Evolutionary conservation across 2,329 filamentous ascomycete genomes (phyloP).

Genomic region (Neofusicoccum sp.): DNA sequence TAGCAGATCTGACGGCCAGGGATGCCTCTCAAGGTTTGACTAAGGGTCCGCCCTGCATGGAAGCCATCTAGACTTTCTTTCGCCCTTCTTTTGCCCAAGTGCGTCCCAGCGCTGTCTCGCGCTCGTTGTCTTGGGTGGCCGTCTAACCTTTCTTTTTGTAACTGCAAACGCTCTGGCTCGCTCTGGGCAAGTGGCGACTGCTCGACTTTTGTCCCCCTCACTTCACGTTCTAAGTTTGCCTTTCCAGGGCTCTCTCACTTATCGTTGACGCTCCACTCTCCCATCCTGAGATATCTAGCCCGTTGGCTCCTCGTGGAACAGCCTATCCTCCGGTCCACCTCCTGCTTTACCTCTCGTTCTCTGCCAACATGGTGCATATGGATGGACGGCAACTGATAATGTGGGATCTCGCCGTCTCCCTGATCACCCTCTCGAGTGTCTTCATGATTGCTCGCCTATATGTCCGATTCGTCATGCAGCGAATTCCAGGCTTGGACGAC

Average conservation of each 20-base stretch:
- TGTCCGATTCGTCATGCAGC: slow-evolving; percentile 35
- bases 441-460: slow-evolving; percentile 33
- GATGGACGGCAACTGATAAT: slow-evolving; percentile 11
- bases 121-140: neutral
- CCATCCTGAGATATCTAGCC: neutral
- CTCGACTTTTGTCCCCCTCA: neutral
- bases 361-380: slow-evolving; percentile 1
- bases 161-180: slow-evolving; percentile 2
- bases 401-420: slow-evolving; percentile 26
- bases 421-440: slow-evolving; percentile 36
- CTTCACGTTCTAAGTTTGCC: neutral
- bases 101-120: neutral
- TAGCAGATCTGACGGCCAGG: neutral
- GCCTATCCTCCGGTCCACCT: neutral
- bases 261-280: neutral
- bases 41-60: neutral
- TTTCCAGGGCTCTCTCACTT: neutral
- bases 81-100: neutral
- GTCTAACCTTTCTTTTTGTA: neutral
- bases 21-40: neutral
- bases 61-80: neutral
- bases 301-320: neutral
- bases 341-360: neutral
- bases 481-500: slow-evolving; percentile 36
- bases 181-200: neutral